Conservation (phyloP, 176 grass and related monocot species). For the Zizania latifolia region DNA sequence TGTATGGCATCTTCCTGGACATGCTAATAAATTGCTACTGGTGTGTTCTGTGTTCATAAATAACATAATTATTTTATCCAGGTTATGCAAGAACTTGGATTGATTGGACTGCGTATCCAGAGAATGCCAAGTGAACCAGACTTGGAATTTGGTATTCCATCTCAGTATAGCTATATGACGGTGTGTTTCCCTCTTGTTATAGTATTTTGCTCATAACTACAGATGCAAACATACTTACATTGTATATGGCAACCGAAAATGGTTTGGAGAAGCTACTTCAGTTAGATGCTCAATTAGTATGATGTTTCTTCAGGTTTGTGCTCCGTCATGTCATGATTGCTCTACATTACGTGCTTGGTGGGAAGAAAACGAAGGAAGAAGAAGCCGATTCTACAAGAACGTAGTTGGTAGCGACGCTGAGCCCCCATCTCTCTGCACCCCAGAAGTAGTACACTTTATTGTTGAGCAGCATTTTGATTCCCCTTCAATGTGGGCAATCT, state of each 20-base stretch:
- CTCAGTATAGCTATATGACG: constrained; percentile 95
- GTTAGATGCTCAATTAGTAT: not conserved
- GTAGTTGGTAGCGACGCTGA: constrained; percentile 61
- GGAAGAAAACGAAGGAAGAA: constrained; percentile 88
- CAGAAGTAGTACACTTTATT: constrained; percentile 78
- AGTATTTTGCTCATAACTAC: not conserved
- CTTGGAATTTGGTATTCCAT: constrained; percentile 88
- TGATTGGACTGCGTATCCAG: constrained; percentile 95
- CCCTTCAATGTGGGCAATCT: constrained; percentile 98
- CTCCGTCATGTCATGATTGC: constrained; percentile 98
- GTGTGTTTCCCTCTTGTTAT: constrained; percentile 35
- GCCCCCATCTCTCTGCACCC: constrained; percentile 69
- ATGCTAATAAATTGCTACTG: constrained; percentile 11
- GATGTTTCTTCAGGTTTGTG: constrained; percentile 77
- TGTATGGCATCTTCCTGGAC: constrained; percentile 38
- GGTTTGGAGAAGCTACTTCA: not conserved
- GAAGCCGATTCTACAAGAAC: constrained; percentile 56
- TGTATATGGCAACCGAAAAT: not conserved
- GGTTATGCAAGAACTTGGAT: constrained; percentile 98
- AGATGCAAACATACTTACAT: constrained; percentile 16
- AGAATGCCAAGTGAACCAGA: constrained; percentile 93
- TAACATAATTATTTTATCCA: constrained; percentile 29
- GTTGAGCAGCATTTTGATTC: constrained; percentile 79
- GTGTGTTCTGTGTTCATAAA: constrained; percentile 29
- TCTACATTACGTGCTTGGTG: constrained; percentile 95